A percentile compares a stretch with the other conserved stretches of the same genome.
phyloP scores from a whole-genome alignment of 176 grass and related monocot species.

The Bolboschoenus planiculmis region DNA sequence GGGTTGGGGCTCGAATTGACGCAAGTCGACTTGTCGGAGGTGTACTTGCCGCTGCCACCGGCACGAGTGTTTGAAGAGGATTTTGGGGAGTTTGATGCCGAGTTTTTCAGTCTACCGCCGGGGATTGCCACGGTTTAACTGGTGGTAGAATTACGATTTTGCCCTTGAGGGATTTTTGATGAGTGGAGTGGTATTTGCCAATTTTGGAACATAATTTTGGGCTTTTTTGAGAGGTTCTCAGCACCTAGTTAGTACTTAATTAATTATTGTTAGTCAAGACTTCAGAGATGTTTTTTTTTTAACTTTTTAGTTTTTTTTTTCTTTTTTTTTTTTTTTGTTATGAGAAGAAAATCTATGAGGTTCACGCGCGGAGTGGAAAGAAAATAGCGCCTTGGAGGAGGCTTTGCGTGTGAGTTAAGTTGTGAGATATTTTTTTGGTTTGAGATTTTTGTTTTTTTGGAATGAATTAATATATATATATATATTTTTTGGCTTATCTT shows the following conservation, averaged over 20 bases:
- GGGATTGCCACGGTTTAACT: background rate
- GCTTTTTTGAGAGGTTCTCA: background rate
- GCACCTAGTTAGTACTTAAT: conserved; percentile 1
- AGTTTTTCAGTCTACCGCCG: conserved; percentile 13
- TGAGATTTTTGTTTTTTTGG: background rate
- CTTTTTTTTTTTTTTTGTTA: background rate
- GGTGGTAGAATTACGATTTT: conserved; percentile 9
- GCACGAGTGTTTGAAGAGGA: background rate
- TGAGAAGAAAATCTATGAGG: conserved; percentile 1
- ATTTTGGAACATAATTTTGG: conserved; percentile 5
- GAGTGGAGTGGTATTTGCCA: background rate
- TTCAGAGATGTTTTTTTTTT: conserved; percentile 4
- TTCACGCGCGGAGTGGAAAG: background rate
- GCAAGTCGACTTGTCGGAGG: conserved; percentile 1
- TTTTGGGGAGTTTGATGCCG: conserved; percentile 15
- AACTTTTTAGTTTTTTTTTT: background rate
- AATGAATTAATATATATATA: background rate
- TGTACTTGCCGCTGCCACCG: background rate
- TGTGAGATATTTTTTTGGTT: conserved; percentile 14
- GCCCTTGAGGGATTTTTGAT: background rate
- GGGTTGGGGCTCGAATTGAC: background rate
- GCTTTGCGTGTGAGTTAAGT: conserved; percentile 20
- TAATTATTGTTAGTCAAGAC: background rate
- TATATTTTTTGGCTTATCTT: conserved; percentile 11
- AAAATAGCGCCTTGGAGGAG: background rate